Conservation (phyloP, 2,329 filamentous ascomycete genomes). For the Exophiala dermatitidis region DNA sequence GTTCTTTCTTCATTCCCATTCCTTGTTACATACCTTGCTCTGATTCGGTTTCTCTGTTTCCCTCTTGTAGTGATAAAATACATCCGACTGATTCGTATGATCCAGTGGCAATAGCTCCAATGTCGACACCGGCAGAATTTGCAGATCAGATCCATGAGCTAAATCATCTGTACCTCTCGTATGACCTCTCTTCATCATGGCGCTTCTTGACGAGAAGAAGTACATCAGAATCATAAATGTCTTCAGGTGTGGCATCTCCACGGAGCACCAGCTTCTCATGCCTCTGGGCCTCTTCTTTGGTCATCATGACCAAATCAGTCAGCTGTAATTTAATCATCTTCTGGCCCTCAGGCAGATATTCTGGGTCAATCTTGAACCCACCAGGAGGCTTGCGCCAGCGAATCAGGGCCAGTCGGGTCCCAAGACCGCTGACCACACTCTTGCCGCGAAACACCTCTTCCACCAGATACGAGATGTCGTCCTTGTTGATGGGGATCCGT, state of each 20-base stretch:
- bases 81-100: no score
- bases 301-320: slow-evolving; percentile 74
- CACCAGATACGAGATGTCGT: slow-evolving; percentile 78
- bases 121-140: no score
- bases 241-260: slow-evolving; percentile 58
- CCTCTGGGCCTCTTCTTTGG: slow-evolving; percentile 73
- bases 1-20: no score
- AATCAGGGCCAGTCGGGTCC: slow-evolving; percentile 70
- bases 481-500: slow-evolving; percentile 67
- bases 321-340: slow-evolving; percentile 64
- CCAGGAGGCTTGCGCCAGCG: slow-evolving; percentile 65
- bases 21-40: no score
- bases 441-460: slow-evolving; percentile 83
- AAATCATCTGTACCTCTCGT: slow-evolving; percentile 42
- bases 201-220: slow-evolving; percentile 61
- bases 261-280: slow-evolving; percentile 77
- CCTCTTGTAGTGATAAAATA: no score
- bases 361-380: slow-evolving; percentile 56
- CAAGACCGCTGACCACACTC: slow-evolving; percentile 73
- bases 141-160: background rate
- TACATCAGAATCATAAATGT: slow-evolving; percentile 65
- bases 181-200: slow-evolving; percentile 58
- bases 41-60: no score
- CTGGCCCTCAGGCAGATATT: slow-evolving; percentile 58
- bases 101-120: no score